Evolutionary conservation across 768 basidiomycete species (phyloP).

Genomic region (Suillus hirtellus): DNA sequence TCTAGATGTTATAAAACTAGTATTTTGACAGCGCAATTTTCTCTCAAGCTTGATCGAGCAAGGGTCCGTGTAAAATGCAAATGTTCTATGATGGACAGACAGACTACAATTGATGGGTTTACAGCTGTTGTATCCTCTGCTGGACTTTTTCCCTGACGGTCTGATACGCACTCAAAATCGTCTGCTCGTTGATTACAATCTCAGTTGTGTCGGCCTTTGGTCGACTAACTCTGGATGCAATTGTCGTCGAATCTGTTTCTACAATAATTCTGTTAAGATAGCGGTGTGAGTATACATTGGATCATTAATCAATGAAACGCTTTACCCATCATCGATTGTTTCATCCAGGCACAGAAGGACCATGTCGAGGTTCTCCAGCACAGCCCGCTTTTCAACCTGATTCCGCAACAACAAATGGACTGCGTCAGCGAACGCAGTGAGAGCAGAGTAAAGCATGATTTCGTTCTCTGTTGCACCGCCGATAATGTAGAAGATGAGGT

Average conservation of each 20-base stretch:
- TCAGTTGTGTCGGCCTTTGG: slow-evolving; percentile 93
- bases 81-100: slow-evolving; percentile 19
- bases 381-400: slow-evolving; percentile 91
- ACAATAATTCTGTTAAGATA: slow-evolving; percentile 75
- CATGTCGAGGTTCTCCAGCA: slow-evolving; percentile 92
- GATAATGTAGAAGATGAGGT: slow-evolving; percentile 93
- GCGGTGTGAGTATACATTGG: slow-evolving; percentile 13
- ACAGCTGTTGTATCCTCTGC: slow-evolving; percentile 79
- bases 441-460: slow-evolving; percentile 88
- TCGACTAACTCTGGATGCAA: slow-evolving; percentile 90
- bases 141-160: slow-evolving; percentile 85
- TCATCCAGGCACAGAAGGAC: slow-evolving; percentile 93
- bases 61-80: background rate
- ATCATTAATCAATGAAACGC: slow-evolving; percentile 14
- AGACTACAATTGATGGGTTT: slow-evolving; percentile 29
- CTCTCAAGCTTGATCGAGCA: background rate
- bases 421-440: slow-evolving; percentile 84
- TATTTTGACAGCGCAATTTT: background rate
- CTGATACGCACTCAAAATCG: slow-evolving; percentile 89
- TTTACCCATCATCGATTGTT: slow-evolving; percentile 96
- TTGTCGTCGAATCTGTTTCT: slow-evolving; percentile 94
- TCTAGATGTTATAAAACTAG: background rate
- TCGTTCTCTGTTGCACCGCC: slow-evolving; percentile 90
- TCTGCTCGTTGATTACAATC: slow-evolving; percentile 98
- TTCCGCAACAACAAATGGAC: slow-evolving; percentile 83